Conservation (phyloP, 768 basidiomycete species). For the Obba rivulosa region DNA sequence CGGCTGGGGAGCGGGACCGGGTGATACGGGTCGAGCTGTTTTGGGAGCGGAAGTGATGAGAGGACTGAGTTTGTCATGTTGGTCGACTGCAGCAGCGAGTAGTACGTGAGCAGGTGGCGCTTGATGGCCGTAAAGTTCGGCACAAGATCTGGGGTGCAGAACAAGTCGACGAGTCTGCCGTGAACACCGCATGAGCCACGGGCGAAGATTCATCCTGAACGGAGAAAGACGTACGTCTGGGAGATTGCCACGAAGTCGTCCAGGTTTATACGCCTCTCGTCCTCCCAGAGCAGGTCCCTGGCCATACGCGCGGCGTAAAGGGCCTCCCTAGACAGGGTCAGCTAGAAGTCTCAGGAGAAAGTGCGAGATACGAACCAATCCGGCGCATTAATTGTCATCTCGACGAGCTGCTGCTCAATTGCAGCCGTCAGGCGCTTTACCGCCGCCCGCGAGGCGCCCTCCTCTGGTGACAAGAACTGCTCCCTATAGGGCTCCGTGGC, state of each 20-base stretch:
- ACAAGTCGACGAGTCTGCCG: constrained; percentile 79
- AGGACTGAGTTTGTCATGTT: constrained; percentile 83
- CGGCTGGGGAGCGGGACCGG: constrained; percentile 74
- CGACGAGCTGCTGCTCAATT: constrained; percentile 66
- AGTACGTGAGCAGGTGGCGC: constrained; percentile 76
- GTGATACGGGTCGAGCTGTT: constrained; percentile 74
- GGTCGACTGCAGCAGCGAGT: constrained; percentile 77
- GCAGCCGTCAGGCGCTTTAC: constrained; percentile 81
- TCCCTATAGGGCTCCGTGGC: constrained; percentile 65
- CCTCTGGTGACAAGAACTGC: constrained; percentile 67
- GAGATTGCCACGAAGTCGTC: constrained; percentile 80
- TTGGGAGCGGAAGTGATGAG: constrained; percentile 78
- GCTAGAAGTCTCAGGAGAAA: background rate
- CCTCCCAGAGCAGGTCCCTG: constrained; percentile 87
- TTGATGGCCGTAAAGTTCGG: constrained; percentile 58
- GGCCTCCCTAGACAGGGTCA: constrained; percentile 60
- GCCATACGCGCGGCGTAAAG: constrained; percentile 90
- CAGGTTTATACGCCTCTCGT: constrained; percentile 68
- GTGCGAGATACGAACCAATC: constrained; percentile 66
- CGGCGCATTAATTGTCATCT: constrained; percentile 84
- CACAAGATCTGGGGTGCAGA: constrained; percentile 62
- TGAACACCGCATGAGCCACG: constrained; percentile 6
- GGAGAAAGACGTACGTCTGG: constrained; percentile 68
- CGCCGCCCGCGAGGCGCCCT: constrained; percentile 67
- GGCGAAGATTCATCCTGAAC: constrained; percentile 4